Base-by-base conservation (phyloP, 148 eudicot genomes). In the Euryodendron excelsum region DNA sequence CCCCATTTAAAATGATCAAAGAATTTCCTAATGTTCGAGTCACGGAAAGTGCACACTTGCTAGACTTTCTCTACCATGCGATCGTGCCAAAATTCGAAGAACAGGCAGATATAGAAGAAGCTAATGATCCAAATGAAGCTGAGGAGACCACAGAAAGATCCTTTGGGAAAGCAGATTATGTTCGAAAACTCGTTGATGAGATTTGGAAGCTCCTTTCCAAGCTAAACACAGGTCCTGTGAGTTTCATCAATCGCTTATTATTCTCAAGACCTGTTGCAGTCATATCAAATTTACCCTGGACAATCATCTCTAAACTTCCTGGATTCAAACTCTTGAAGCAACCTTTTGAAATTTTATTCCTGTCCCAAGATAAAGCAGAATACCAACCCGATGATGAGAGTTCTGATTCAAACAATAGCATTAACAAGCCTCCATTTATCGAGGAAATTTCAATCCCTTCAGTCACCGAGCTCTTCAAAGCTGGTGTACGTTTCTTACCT, bases 361-460 rank as follows among this genome's bases (percentile, higher is more conserved):
- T 50, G 3, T 63, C 67, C 9, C 47, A 68, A 20, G 61, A 77
- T 15, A 50, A 28, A 36, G 72, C 65, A 13, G 71, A 55, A 56
- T 25, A 23, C 73, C 59, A 44, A 7, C 64, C n/a, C 8, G 81
- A 59, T 68, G 66, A 33, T n/a, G 72, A 76, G 8, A 66, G 14
- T 25, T 33, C 30, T 2, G 23, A 2, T 18, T 37, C 56, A 12
- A 70, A 27, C 14, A 74, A 41, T 21, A 53, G 20, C 62, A 69
- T 78, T 28, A 15, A 30, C 60, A 74, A 28, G 9, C 79, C 60
- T 73, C 81, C 86, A n/a, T 39, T 74, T 39, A 47, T 80, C 0
- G 86, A 84, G 66, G 83, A 84, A 73, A 80, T 80, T 50, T 10
- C 68, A 45, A 80, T 84, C 74, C 86, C 86, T 17, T 84, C 86